These are phyloP conservation scores for Cardiospermum halicacabum DNA, from an alignment of 345 rosid genomes.

Conservation along the genomic window DNA sequence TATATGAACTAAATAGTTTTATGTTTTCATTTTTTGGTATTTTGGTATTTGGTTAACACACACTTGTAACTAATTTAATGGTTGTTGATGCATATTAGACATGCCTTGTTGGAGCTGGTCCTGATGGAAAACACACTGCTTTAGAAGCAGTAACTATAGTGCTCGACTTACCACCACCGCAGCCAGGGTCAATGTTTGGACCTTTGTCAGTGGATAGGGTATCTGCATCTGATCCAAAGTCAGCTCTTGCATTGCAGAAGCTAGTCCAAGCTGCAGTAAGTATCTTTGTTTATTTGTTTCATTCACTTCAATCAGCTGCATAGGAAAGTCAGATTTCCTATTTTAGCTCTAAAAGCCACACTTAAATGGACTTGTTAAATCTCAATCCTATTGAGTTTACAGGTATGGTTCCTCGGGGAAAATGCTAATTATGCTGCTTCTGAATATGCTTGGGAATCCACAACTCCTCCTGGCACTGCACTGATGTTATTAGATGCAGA, in stretches of 20 bases:
- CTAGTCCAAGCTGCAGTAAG: slow-evolving; percentile 99
- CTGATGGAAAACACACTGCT: slow-evolving; percentile 96
- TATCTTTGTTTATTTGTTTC: slow-evolving; percentile 19
- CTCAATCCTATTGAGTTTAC: slow-evolving; percentile 21
- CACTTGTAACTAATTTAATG: slow-evolving; percentile 10
- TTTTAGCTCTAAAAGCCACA: not conserved
- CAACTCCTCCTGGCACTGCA: slow-evolving; percentile 99
- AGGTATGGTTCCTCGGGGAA: slow-evolving; percentile 99
- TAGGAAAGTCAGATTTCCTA: not conserved
- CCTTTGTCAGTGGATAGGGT: slow-evolving; percentile 85
- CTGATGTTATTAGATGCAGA: slow-evolving; percentile 99
- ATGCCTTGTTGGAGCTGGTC: slow-evolving; percentile 99
- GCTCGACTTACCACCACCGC: slow-evolving; percentile 98
- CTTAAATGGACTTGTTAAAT: not conserved
- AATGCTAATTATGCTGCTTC: slow-evolving; percentile 99
- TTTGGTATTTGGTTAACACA: not conserved
- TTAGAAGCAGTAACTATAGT: slow-evolving; percentile 98
- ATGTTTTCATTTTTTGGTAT: not conserved
- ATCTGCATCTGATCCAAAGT: slow-evolving; percentile 97
- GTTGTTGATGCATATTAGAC: slow-evolving; percentile 43
- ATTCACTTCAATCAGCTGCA: slow-evolving; percentile 9
- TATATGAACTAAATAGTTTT: not conserved
- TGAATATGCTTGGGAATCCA: slow-evolving; percentile 99
- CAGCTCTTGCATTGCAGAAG: slow-evolving; percentile 92
- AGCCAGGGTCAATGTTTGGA: slow-evolving; percentile 93